A percentile compares a stretch with the other conserved stretches of the same genome.
Evolutionary conservation across 257 asterid species (phyloP).

Genomic region (Fraxinus excelsior): DNA sequence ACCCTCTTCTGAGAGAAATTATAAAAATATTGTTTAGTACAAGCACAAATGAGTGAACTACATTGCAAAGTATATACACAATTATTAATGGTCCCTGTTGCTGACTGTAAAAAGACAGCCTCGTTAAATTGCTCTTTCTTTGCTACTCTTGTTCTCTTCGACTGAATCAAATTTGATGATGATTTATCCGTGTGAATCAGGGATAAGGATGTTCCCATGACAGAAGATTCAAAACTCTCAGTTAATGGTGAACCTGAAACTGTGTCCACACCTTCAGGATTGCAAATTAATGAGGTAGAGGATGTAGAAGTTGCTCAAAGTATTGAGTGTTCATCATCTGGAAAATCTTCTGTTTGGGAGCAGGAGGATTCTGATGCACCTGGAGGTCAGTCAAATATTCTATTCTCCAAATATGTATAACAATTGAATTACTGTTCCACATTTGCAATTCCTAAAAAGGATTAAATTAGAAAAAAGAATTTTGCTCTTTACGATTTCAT

Average conservation of each 20-base stretch:
- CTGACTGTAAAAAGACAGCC: slow-evolving; percentile 7
- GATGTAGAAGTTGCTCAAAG: slow-evolving; percentile 45
- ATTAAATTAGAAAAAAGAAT: not conserved
- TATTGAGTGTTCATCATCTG: slow-evolving; percentile 50
- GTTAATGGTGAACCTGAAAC: slow-evolving; percentile 47
- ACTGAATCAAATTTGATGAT: slow-evolving; percentile 26
- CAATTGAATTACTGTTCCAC: not conserved
- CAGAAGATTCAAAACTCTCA: slow-evolving; percentile 47
- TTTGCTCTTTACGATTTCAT: not conserved
- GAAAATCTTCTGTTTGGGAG: slow-evolving; percentile 53
- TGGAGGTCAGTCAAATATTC: slow-evolving; percentile 54
- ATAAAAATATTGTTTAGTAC: not conserved
- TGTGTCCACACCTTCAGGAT: slow-evolving; percentile 40
- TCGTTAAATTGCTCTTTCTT: slow-evolving; percentile 18
- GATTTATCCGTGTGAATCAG: slow-evolving; percentile 44
- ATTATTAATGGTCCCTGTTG: not conserved
- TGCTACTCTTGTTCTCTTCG: slow-evolving; percentile 17
- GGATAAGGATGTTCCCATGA: slow-evolving; percentile 37
- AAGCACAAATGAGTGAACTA: not conserved
- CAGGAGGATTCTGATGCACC: slow-evolving; percentile 78
- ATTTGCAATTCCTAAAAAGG: not conserved
- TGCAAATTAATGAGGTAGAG: slow-evolving; percentile 47
- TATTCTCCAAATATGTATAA: not conserved
- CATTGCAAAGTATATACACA: not conserved
- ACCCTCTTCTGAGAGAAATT: not conserved